Base-by-base conservation (phyloP, 345 rosid species). In the Abelmoschus esculentus region DNA sequence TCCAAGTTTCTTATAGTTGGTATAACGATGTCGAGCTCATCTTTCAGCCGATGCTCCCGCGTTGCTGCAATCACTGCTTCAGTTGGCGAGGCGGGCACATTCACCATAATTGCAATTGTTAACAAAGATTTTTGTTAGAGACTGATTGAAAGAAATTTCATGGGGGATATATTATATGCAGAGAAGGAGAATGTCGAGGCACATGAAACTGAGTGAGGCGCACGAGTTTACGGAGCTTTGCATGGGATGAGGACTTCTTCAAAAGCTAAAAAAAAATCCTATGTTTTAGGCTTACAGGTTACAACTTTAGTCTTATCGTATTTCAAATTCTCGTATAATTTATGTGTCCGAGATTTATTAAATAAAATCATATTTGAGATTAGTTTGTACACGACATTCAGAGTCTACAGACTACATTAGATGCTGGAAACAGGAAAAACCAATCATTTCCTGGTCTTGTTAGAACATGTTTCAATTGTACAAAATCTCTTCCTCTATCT, bases 1-100 rank as follows among this genome's bases (percentile, higher is more conserved):
- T 93, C 98, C 9, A 93, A 86, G 82, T 90, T 93, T 42, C 98
- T 73, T 69, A 93, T 93, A 0, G 98, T 93, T 34, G 98, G 98
- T 29, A 93, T 93, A 12, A 93, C 97, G 17, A 93, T 93, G 70
- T 93, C 98, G 29, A 93, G 87, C 85, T 89, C 97, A 69, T 93
- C 97, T 67, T 75, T 93, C 83, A 93, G 74, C 66, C 62, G 64
- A 9, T 91, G 80, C 0, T 75, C 63, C 2, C 82, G 82, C 56
- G 73, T 63, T 53, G 81, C 70, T 0, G 53, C 53, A 12, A 47
- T 13, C 5, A 86, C 66, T 14, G 83, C 57, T 14, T 80, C 78
- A 0, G 76, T 77, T 3, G 85, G 79, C 0, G 69, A 72, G 22
- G 85, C 96, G 44, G 89, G 83, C 7, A 84, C 82, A 57, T 78